A percentile compares a stretch with the other conserved stretches of the same genome.
These are phyloP conservation scores for Ustilago tritici DNA, from an alignment of 1,284 basidiomycete genomes.

Conservation along the genomic window DNA sequence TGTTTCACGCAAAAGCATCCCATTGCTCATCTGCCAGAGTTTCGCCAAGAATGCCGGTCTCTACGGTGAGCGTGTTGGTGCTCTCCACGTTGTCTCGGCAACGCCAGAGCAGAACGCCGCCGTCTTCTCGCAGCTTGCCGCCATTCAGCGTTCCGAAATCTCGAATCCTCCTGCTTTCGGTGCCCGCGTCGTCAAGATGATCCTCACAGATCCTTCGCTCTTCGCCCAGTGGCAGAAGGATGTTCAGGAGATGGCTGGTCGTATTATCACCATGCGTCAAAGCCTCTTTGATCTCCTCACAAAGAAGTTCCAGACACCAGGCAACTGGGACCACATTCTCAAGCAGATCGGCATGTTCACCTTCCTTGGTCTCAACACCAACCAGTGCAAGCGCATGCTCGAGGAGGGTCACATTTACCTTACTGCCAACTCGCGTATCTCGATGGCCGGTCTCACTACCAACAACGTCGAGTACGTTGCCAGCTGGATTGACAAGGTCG, in stretches of 20 bases:
- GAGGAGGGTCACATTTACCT: conserved; percentile 88
- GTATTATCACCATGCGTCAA: conserved; percentile 90
- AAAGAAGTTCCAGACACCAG: conserved; percentile 86
- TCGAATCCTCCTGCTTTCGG: conserved; percentile 92
- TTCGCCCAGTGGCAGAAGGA: conserved; percentile 90
- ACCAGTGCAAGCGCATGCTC: conserved; percentile 79
- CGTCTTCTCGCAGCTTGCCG: conserved; percentile 77
- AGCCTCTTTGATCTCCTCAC: conserved; percentile 83
- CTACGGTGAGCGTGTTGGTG: conserved; percentile 85
- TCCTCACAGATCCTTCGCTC: conserved; percentile 75
- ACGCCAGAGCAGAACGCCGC: conserved; percentile 53
- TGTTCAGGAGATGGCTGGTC: conserved; percentile 88
- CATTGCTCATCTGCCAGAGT: conserved; percentile 90
- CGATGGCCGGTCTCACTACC: conserved; percentile 89
- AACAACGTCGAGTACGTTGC: conserved; percentile 73
- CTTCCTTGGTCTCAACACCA: conserved; percentile 62
- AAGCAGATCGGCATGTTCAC: conserved; percentile 69
- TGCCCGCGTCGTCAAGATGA: conserved; percentile 79
- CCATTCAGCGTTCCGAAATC: conserved; percentile 89
- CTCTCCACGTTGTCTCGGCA: conserved; percentile 71
- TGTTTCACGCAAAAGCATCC: conserved; percentile 77
- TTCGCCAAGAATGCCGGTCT: conserved; percentile 96
- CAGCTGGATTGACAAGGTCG: conserved; percentile 66
- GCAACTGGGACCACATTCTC: conserved; percentile 79
- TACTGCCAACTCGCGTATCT: conserved; percentile 86